Conservation (phyloP, 306 rosid species). For the Luffa acutangula region DNA sequence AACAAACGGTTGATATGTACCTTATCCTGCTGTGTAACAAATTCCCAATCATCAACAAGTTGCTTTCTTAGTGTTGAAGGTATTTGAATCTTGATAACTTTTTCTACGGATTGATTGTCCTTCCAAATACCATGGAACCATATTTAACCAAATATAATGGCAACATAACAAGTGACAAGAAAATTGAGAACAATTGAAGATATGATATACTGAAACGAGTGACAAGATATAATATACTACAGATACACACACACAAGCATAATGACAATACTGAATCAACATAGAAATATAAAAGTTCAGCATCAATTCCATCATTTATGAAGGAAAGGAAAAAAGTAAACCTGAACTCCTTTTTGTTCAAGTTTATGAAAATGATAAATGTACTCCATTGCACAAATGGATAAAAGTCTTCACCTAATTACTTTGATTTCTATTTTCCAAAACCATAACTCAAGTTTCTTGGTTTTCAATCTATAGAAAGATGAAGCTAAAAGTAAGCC, state of each 20-base stretch:
- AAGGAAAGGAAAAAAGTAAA: neutral
- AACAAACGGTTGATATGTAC: slow-evolving; percentile 24
- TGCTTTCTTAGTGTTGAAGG: slow-evolving; percentile 85
- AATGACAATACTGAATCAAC: neutral
- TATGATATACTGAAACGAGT: neutral
- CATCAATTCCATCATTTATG: neutral
- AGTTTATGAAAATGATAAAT: neutral
- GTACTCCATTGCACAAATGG: neutral
- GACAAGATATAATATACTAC: neutral
- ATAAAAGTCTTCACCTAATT: neutral
- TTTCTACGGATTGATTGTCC: slow-evolving; percentile 55
- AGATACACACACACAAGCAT: neutral
- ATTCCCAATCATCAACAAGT: slow-evolving; percentile 92
- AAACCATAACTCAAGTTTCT: neutral
- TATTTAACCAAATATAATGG: neutral
- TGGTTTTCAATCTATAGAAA: neutral
- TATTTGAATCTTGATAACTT: slow-evolving; percentile 85
- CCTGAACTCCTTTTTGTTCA: neutral
- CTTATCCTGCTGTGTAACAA: slow-evolving; percentile 84
- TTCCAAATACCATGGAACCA: slow-evolving; percentile 28
- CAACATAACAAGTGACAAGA: neutral
- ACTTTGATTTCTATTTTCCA: neutral
- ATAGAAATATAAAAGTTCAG: neutral
- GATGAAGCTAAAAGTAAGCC: neutral
- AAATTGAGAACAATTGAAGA: neutral